Percentiles rank a stretch among this genome's conserved stretches.
Evolutionary conservation across 441 rosid genomes (phyloP).

Genomic region (Breynia disticha): DNA sequence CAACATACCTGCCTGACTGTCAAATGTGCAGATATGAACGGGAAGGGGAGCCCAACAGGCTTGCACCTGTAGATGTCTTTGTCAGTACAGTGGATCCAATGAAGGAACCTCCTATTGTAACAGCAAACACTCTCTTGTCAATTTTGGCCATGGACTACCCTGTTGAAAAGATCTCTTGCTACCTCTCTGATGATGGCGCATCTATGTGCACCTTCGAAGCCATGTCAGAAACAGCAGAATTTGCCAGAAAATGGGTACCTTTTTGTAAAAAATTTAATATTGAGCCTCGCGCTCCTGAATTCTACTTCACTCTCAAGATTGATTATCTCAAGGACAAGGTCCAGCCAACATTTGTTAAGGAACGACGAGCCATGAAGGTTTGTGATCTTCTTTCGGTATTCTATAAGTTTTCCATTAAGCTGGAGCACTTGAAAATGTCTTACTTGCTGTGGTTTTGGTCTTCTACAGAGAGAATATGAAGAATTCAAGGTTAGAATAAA

Average conservation of each 20-base stretch:
- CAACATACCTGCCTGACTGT: too few relatives aligned
- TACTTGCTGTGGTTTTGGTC: conserved; percentile 8
- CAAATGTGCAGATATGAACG: conserved; percentile 49
- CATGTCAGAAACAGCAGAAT: conserved; percentile 58
- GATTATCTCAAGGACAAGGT: conserved; percentile 96
- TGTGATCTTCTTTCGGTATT: conserved; percentile 1
- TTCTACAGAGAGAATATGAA: conserved; percentile 78
- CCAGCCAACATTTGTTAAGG: conserved; percentile 87
- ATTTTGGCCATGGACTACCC: conserved; percentile 92
- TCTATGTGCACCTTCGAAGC: conserved; percentile 89
- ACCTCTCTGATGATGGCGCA: conserved; percentile 90
- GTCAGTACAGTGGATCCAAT: conserved; percentile 94
- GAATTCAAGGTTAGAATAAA: conserved; percentile 88
- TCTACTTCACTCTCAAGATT: conserved; percentile 66
- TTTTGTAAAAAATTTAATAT: too few relatives aligned
- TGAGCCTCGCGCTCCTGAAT: conserved; percentile 52
- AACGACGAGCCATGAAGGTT: conserved; percentile 95
- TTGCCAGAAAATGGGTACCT: conserved; percentile 41
- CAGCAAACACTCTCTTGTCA: conserved; percentile 75
- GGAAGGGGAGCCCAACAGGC: conserved; percentile 85
- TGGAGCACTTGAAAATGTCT: conserved; percentile 5
- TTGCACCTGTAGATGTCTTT: conserved; percentile 70
- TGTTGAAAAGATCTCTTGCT: conserved; percentile 85
- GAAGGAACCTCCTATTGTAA: conserved; percentile 97
- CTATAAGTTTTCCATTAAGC: too few relatives aligned